Evolutionary conservation across 2,329 filamentous ascomycete genomes (phyloP).

Genomic region (Phyllosticta capitalensis): DNA sequence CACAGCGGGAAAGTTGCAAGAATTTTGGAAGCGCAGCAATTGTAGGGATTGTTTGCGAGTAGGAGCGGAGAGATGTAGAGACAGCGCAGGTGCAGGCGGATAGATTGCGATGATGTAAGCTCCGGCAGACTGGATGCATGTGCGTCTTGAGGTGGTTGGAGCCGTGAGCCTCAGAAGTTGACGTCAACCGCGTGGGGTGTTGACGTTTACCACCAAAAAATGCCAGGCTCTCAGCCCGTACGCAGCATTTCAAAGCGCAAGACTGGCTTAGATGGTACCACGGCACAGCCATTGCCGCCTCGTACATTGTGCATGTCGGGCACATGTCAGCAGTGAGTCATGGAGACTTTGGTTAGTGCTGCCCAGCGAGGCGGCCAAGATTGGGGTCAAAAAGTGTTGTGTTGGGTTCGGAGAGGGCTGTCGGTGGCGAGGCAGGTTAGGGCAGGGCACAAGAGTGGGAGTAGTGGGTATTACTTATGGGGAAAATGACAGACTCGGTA

Average conservation of each 20-base stretch:
- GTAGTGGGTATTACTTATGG: background rate
- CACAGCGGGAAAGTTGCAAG: background rate
- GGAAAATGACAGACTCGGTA: background rate
- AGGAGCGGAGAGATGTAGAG: background rate
- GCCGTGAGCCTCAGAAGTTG: background rate
- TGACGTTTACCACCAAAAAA: background rate
- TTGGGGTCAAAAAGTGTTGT: background rate
- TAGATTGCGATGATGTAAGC: background rate
- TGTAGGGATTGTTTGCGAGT: background rate
- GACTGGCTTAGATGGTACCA: background rate
- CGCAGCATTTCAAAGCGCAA: background rate
- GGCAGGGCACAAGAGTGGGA: background rate
- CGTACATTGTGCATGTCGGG: background rate
- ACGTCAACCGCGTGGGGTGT: background rate
- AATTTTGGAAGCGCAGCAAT: background rate
- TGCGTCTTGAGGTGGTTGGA: background rate
- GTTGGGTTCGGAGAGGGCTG: background rate
- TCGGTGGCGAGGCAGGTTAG: background rate
- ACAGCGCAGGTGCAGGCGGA: background rate
- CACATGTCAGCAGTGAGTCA: background rate
- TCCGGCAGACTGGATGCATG: background rate
- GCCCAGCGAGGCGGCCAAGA: background rate
- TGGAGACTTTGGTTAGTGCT: background rate
- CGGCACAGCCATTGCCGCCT: background rate
- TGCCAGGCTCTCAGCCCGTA: background rate